A percentile compares a stretch with the other conserved stretches of the same genome.
Conservation (phyloP, 2,329 filamentous ascomycete species). For the Diaporthe ampelina region DNA sequence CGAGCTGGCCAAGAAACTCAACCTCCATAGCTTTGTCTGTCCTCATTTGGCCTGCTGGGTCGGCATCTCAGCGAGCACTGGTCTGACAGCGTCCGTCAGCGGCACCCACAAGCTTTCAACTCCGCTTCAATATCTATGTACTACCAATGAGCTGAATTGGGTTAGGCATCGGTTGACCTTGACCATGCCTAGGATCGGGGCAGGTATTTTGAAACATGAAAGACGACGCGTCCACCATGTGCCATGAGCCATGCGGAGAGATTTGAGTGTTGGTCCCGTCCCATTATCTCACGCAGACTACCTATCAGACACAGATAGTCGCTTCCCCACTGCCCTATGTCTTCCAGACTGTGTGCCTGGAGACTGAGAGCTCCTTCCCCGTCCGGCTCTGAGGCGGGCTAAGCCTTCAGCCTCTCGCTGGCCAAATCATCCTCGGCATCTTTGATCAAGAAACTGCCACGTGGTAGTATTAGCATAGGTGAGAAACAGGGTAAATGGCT, state of each 20-base stretch:
- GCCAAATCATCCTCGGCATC: conserved; percentile 88
- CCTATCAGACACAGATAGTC: background rate
- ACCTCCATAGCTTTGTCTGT: background rate
- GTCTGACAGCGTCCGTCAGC: background rate
- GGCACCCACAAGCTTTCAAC: background rate
- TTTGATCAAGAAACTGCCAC: conserved; percentile 82
- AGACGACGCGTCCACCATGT: background rate
- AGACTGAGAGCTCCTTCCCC: no score
- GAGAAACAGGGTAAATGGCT: background rate
- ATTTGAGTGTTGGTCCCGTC: background rate
- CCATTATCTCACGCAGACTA: background rate
- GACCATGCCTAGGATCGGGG: background rate
- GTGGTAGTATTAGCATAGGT: conserved; percentile 45
- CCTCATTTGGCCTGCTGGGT: background rate
- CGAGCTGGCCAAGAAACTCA: background rate
- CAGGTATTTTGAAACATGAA: background rate
- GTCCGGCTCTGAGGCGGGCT: background rate
- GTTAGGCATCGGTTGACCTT: background rate
- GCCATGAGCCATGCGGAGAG: background rate
- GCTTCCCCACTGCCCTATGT: background rate
- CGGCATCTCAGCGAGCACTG: background rate
- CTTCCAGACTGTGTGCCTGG: background rate
- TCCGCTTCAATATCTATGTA: background rate
- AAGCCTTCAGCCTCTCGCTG: conserved; percentile 79
- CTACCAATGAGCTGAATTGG: background rate